Evolutionary conservation across 2,329 filamentous ascomycete species (phyloP), one percentile per base, ranked within the genome.

Genomic region (Hysterium pulicare): DNA sequence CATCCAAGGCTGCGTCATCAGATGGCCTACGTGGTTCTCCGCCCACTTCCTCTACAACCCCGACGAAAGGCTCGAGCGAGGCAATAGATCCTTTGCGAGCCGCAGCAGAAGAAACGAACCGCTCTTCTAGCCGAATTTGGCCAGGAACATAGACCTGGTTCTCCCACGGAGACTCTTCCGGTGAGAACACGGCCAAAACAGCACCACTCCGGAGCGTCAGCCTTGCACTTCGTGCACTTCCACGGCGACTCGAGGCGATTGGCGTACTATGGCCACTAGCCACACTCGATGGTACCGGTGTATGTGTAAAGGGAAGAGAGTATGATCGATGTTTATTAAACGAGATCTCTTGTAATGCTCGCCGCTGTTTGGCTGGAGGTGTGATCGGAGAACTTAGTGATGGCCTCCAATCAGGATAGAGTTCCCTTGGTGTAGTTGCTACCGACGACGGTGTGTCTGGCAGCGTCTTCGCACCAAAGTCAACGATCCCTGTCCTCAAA

Each of bases 1-100:
- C 61, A 17, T 73, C 70, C 15, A 66, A 47, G 5, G 57, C 54
- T 0, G 53, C 54, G 44, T 68, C 62, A 40, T 68, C 65, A 36
- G 58, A 62, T 5, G 57, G 42, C 22, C 62, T 46, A 31, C 62
- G 49, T 5, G 55, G 57, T 5, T 24, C 15, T 15, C 21, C 23
- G 19, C 36, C 33, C 6, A 22, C 9, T 45, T 46, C 51, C 20
- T 41, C 45, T 45, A 39, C 19, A 49, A 44, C 38, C 21, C 51
- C 47, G 28, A 39, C 17, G 41, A 70, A 70, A 1, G 62, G 57
- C 20, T 71, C 66, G 39, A 69, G 46, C 15, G 58, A 69, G 17
- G 67, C 68, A 10, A 71, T 58, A 9, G 67, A 70, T 28, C 64
- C 64, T 56, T 61, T 68, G n/a, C 66, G 58, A 13, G 61, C 58